Percentiles rank a stretch among this genome's conserved stretches.
Evolutionary conservation across 1,284 basidiomycete genomes (phyloP).

Genomic region (Pholiota adiposa): DNA sequence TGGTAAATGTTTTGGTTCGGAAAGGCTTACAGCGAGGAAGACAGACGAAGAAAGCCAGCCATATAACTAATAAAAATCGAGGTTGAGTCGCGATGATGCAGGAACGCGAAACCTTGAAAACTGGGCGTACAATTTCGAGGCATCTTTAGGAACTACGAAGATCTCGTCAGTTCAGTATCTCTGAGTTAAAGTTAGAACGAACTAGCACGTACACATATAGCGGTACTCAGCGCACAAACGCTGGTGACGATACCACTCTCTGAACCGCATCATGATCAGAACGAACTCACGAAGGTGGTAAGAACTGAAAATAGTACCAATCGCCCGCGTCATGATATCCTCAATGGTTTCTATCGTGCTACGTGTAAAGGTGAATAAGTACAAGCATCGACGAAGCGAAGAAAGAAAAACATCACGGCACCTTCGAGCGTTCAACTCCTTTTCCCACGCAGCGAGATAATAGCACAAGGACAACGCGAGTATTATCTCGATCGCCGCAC

Average conservation of each 20-base stretch:
- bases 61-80: slow-evolving; percentile 2
- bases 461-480: neutral
- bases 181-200: neutral
- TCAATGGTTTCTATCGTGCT: slow-evolving; percentile 7
- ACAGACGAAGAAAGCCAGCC: slow-evolving; percentile 10
- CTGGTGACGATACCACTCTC: slow-evolving; percentile 14
- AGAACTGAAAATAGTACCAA: neutral
- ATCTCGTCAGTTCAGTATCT: too few species aligned
- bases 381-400: too few species aligned
- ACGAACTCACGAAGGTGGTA: neutral
- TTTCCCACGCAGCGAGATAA: neutral
- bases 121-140: slow-evolving; percentile 8
- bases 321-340: slow-evolving; percentile 8
- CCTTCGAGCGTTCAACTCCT: neutral
- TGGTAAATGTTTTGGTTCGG: too few species aligned
- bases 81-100: too few species aligned
- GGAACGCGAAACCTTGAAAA: too few species aligned
- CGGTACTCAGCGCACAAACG: slow-evolving; percentile 1
- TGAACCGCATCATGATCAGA: neutral
- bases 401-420: too few species aligned
- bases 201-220: slow-evolving; percentile 2
- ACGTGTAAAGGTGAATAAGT: neutral
- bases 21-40: slow-evolving; percentile 7
- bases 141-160: slow-evolving; percentile 9
- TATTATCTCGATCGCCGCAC: neutral